Conservation (phyloP, 2,329 filamentous ascomycete species). For the Anthostomella pinea region DNA sequence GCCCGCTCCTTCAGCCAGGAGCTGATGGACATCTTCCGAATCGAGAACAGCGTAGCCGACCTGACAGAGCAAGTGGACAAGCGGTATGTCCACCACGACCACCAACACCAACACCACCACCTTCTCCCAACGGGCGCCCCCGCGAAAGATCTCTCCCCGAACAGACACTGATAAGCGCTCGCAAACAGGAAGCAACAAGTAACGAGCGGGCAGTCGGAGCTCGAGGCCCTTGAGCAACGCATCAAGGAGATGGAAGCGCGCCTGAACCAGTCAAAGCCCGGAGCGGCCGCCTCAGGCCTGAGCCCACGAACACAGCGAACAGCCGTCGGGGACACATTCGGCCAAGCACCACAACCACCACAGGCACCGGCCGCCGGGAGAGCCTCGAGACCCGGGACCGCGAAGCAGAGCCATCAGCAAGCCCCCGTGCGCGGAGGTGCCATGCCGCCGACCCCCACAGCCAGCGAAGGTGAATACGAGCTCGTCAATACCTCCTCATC, state of each 20-base stretch:
- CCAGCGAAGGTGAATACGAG: constrained; percentile 61
- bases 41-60: constrained; percentile 73
- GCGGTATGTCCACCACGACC: constrained; percentile 59
- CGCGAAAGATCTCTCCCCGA: background rate
- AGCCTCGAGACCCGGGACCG: constrained; percentile 52
- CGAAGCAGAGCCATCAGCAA: constrained; percentile 47
- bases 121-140: background rate
- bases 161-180: constrained; percentile 8
- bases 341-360: constrained; percentile 12
- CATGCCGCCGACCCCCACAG: constrained; percentile 59
- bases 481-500: constrained; percentile 30
- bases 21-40: constrained; percentile 84
- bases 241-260: constrained; percentile 83
- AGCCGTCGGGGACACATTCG: constrained; percentile 28
- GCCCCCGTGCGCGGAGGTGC: constrained; percentile 51
- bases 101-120: constrained; percentile 1
- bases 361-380: constrained; percentile 27
- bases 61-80: constrained; percentile 74
- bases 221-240: constrained; percentile 80
- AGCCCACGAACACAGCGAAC: constrained; percentile 29
- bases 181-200: constrained; percentile 74
- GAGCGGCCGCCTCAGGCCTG: constrained; percentile 3
- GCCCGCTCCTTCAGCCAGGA: constrained; percentile 83
- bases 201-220: constrained; percentile 69
- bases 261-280: constrained; percentile 39